Percentiles rank a stretch among this genome's conserved stretches.
Conservation (phyloP, 1,284 basidiomycete species). For the Leccinum subspadiceum region DNA sequence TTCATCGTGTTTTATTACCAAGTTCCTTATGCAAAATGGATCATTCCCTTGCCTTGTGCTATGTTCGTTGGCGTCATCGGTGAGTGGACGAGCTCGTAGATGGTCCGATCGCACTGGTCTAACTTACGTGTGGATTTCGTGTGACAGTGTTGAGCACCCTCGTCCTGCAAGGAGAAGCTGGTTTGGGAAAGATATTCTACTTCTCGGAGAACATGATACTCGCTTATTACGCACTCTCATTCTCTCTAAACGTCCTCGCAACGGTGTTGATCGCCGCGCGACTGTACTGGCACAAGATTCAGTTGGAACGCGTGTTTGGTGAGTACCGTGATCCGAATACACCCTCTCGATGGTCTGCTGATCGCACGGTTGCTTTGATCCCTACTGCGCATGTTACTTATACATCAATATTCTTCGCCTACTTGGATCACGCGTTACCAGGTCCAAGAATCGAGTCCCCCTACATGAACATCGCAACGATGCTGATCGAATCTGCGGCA, state of each 20-base stretch:
- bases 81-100: constrained; percentile 7
- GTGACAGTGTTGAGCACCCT: constrained; percentile 20
- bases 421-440: constrained; percentile 1
- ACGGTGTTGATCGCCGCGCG: constrained; percentile 39
- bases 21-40: constrained; percentile 24
- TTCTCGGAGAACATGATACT: constrained; percentile 24
- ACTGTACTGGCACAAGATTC: constrained; percentile 32
- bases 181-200: constrained; percentile 20
- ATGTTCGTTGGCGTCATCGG: constrained; percentile 27
- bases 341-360: not conserved
- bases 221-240: constrained; percentile 35
- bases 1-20: constrained; percentile 27
- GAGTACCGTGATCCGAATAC: constrained; percentile 4
- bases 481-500: constrained; percentile 31
- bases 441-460: constrained; percentile 22
- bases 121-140: not conserved
- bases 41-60: constrained; percentile 28
- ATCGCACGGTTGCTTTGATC: not conserved
- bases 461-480: constrained; percentile 23
- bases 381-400: not conserved
- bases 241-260: constrained; percentile 38
- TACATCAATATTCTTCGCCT: not conserved
- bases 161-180: constrained; percentile 20
- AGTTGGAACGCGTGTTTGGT: constrained; percentile 31
- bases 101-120: not conserved